Evolutionary conservation across 225 moss, liverwort and hornwort genomes (phyloP).

Genomic region (Asterella californica): DNA sequence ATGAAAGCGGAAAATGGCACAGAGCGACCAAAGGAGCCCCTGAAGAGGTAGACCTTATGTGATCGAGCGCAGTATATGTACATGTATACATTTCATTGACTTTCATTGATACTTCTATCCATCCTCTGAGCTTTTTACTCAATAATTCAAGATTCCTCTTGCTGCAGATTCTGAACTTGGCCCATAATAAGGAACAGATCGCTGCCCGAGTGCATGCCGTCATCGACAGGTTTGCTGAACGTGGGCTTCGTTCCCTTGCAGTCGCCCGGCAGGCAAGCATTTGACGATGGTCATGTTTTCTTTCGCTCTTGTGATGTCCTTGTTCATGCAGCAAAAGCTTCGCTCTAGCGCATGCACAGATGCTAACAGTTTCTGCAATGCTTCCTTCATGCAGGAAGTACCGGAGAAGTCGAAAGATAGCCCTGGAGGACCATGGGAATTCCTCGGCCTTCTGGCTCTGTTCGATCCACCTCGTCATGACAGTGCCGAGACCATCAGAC

Average conservation of each 20-base stretch:
- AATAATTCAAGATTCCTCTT: background rate
- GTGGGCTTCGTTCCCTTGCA: constrained; percentile 51
- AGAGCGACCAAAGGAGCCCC: constrained; percentile 45
- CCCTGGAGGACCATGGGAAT: constrained; percentile 44
- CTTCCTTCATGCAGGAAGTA: constrained; percentile 29
- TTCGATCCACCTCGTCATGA: constrained; percentile 55
- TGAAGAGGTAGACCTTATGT: constrained; percentile 20
- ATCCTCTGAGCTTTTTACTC: background rate
- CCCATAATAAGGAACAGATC: constrained; percentile 39
- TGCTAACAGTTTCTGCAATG: background rate
- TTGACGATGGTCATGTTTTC: background rate
- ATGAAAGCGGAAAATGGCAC: constrained; percentile 38
- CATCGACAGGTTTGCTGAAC: constrained; percentile 54
- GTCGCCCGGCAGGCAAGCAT: constrained; percentile 46
- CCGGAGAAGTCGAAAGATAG: constrained; percentile 44
- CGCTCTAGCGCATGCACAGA: background rate
- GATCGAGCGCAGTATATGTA: background rate
- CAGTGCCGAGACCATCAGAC: constrained; percentile 48
- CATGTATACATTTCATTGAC: too few species aligned
- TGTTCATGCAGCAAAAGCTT: background rate
- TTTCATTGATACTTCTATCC: background rate
- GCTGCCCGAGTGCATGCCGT: constrained; percentile 33
- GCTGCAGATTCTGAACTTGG: constrained; percentile 41
- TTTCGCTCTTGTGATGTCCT: background rate
- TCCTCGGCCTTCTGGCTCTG: constrained; percentile 42